Conservation (phyloP, 2,329 filamentous ascomycete species). For the Paraphaeosphaeria sporulosa region DNA sequence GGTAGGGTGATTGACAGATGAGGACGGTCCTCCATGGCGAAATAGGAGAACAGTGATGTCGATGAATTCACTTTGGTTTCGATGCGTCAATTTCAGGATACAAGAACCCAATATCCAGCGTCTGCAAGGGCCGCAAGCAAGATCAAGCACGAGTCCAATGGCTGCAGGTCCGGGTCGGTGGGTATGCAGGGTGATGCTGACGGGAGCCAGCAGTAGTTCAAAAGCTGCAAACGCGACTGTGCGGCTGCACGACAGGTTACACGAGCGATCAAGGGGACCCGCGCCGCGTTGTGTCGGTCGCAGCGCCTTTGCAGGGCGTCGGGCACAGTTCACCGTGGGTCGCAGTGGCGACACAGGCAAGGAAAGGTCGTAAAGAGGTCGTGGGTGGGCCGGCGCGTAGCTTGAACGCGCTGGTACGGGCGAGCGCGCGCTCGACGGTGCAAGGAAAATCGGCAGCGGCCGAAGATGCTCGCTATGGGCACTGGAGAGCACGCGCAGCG, state of each 20-base stretch:
- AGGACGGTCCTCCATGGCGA: constrained; percentile 53
- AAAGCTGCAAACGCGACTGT: constrained; percentile 46
- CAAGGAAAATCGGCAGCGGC: constrained; percentile 16
- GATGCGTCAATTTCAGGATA: constrained; percentile 15
- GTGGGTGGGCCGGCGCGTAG: constrained; percentile 29
- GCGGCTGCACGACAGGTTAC: constrained; percentile 43
- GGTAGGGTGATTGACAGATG: constrained; percentile 60
- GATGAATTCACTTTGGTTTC: constrained; percentile 15
- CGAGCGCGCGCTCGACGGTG: constrained; percentile 11
- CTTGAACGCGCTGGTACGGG: constrained; percentile 7
- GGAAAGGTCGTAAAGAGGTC: constrained; percentile 28
- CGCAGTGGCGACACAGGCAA: constrained; percentile 28
- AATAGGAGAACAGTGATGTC: constrained; percentile 11
- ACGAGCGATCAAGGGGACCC: constrained; percentile 35
- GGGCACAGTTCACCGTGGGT: constrained; percentile 30
- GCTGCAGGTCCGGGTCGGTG: constrained; percentile 18
- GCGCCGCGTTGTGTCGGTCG: constrained; percentile 28
- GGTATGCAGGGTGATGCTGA: constrained; percentile 38
- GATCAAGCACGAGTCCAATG: constrained; percentile 22
- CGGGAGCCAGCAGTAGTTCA: constrained; percentile 42
- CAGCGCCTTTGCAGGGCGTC: constrained; percentile 27
- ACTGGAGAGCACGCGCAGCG: constrained; percentile 18
- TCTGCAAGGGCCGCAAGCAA: constrained; percentile 37
- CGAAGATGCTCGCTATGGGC: constrained; percentile 16
- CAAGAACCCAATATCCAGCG: constrained; percentile 27